Conservation (phyloP, 2,329 filamentous ascomycete genomes). For the Fusarium sp. region DNA sequence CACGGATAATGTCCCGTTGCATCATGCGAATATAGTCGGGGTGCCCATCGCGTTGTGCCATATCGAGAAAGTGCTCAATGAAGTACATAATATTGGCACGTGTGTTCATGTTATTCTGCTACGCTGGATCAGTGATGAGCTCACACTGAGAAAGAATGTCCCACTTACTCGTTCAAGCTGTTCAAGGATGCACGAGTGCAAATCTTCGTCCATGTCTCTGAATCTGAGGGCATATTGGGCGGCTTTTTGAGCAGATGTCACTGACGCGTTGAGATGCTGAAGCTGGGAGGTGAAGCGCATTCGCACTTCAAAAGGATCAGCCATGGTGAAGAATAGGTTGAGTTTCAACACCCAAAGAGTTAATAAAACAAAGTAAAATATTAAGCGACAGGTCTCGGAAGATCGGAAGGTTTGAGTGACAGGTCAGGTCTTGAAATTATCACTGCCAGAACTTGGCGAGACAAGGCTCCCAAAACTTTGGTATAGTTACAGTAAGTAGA, state of each 20-base stretch:
- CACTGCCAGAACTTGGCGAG: slow-evolving; percentile 22
- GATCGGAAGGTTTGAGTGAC: slow-evolving; percentile 17
- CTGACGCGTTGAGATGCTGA: slow-evolving; percentile 89
- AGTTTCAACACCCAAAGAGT: neutral
- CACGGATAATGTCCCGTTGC: slow-evolving; percentile 88
- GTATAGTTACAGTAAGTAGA: slow-evolving; percentile 8
- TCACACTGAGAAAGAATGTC: neutral
- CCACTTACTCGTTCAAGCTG: slow-evolving; percentile 80
- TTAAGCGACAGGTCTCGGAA: slow-evolving; percentile 12
- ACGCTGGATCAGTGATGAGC: slow-evolving; percentile 15
- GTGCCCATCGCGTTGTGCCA: slow-evolving; percentile 80
- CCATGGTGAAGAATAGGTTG: slow-evolving; percentile 56
- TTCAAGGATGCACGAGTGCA: slow-evolving; percentile 97
- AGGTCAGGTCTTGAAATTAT: slow-evolving; percentile 28
- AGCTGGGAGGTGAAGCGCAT: slow-evolving; percentile 95
- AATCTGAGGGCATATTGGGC: slow-evolving; percentile 96
- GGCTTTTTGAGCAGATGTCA: slow-evolving; percentile 89
- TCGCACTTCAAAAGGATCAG: slow-evolving; percentile 96
- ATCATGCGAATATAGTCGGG: slow-evolving; percentile 92
- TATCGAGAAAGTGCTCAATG: slow-evolving; percentile 92
- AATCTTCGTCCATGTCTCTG: slow-evolving; percentile 93
- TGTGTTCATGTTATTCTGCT: slow-evolving; percentile 91
- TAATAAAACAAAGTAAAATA: neutral
- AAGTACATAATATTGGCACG: slow-evolving; percentile 99
- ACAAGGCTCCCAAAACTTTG: slow-evolving; percentile 11